A percentile compares a stretch with the other conserved stretches of the same genome.
Evolutionary conservation across 2,329 filamentous ascomycete genomes (phyloP).

Genomic region (Xylaria sp.): DNA sequence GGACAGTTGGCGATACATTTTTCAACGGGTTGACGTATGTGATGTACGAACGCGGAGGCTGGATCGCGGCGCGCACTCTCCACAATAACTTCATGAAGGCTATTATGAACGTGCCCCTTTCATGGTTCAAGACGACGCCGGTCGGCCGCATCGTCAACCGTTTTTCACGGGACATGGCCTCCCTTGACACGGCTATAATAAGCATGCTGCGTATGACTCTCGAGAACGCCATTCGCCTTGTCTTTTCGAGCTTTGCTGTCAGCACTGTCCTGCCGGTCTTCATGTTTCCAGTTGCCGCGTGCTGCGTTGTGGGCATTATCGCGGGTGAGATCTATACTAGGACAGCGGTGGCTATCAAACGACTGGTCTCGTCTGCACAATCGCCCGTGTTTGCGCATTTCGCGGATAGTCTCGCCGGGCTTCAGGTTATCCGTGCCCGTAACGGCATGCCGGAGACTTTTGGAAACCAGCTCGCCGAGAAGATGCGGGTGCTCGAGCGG

Average conservation of each 20-base stretch:
- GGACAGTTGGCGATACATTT: slow-evolving; percentile 57
- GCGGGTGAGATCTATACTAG: slow-evolving; percentile 58
- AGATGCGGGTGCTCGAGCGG: slow-evolving; percentile 58
- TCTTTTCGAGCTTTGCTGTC: slow-evolving; percentile 53
- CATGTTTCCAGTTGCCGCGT: slow-evolving; percentile 53
- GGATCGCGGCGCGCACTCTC: slow-evolving; percentile 64
- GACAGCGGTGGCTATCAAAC: slow-evolving; percentile 56
- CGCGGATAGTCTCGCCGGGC: slow-evolving; percentile 61
- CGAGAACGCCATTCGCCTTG: slow-evolving; percentile 51
- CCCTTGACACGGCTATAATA: slow-evolving; percentile 61
- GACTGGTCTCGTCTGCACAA: slow-evolving; percentile 54
- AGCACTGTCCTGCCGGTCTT: slow-evolving; percentile 58
- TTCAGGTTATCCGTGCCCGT: slow-evolving; percentile 63
- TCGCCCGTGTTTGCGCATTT: slow-evolving; percentile 68
- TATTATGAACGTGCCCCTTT: slow-evolving; percentile 63
- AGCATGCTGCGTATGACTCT: slow-evolving; percentile 56
- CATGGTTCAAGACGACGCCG: slow-evolving; percentile 66
- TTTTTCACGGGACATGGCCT: slow-evolving; percentile 67
- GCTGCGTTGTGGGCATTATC: slow-evolving; percentile 52
- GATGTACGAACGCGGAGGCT: slow-evolving; percentile 64
- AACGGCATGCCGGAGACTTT: slow-evolving; percentile 60
- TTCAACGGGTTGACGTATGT: slow-evolving; percentile 56
- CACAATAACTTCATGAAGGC: slow-evolving; percentile 64
- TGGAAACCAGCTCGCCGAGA: slow-evolving; percentile 60
- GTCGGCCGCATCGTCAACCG: slow-evolving; percentile 65